Percentiles rank a stretch among this genome's conserved stretches.
Evolutionary conservation across 352 stramenopile genomes (phyloP).

Genomic region (Sclerospora graminicola): DNA sequence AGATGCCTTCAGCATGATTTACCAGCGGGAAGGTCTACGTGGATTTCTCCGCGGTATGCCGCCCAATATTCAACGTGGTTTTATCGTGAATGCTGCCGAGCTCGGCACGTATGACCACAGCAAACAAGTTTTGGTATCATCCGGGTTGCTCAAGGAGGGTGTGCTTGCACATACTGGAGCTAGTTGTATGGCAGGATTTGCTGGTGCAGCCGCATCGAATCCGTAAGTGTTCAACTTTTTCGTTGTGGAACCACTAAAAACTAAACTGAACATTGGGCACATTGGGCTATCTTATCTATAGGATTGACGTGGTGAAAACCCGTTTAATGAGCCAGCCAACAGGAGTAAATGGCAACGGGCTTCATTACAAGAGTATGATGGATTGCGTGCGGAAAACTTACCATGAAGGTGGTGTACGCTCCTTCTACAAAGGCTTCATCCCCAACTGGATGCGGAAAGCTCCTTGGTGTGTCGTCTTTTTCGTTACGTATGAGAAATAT

Average conservation of each 20-base stretch:
- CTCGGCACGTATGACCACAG: conserved; percentile 83
- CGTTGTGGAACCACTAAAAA: not conserved
- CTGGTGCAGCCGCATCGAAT: conserved; percentile 59
- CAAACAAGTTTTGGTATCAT: conserved; percentile 64
- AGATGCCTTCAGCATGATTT: conserved; percentile 64
- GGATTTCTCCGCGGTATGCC: conserved; percentile 75
- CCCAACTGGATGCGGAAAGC: conserved; percentile 85
- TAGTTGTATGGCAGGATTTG: conserved; percentile 70
- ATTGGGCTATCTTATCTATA: conserved; percentile 8
- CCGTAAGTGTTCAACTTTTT: conserved; percentile 29
- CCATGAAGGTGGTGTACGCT: conserved; percentile 42
- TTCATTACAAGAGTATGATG: conserved; percentile 56
- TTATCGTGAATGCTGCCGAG: conserved; percentile 81
- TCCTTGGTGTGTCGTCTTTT: conserved; percentile 81
- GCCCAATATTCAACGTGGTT: conserved; percentile 78
- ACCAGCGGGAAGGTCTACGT: conserved; percentile 52
- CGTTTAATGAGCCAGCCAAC: conserved; percentile 74
- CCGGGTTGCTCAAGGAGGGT: conserved; percentile 45
- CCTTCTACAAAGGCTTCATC: conserved; percentile 83
- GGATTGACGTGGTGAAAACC: conserved; percentile 81
- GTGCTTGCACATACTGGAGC: conserved; percentile 63
- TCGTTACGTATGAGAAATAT: conserved; percentile 82
- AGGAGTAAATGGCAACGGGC: conserved; percentile 36
- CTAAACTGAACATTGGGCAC: not conserved
- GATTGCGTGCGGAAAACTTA: conserved; percentile 66